phyloP scores from a whole-genome alignment of 2,329 filamentous ascomycete genomes.

The Aspergillus fumigatus region DNA sequence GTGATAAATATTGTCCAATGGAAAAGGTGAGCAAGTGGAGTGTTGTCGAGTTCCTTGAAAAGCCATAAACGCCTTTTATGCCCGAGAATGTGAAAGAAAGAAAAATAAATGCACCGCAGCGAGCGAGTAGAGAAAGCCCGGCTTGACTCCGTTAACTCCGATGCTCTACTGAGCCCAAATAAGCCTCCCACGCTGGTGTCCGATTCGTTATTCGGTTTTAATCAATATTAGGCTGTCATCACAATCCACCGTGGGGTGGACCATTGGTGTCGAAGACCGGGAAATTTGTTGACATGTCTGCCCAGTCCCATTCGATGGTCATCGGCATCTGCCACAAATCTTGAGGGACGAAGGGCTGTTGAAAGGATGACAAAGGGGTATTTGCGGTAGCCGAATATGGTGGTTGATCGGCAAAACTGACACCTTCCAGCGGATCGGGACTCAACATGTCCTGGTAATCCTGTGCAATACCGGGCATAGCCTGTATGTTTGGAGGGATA shows the following conservation, averaged over 20 bases:
- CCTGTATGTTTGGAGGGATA: constrained; percentile 22
- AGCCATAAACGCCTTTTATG: constrained; percentile 7
- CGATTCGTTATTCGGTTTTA: constrained; percentile 8
- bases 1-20: not conserved
- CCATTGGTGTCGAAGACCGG: constrained; percentile 29
- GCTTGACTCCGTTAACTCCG: constrained; percentile 7
- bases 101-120: not conserved
- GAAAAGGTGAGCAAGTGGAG: constrained; percentile 1
- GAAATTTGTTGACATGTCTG: constrained; percentile 40
- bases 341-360: constrained; percentile 84
- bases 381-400: constrained; percentile 26
- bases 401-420: constrained; percentile 29
- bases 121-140: not conserved
- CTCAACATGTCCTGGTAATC: constrained; percentile 37
- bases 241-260: constrained; percentile 21
- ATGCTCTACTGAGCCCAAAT: not conserved
- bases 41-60: not conserved
- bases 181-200: not conserved
- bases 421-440: constrained; percentile 28
- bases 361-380: constrained; percentile 51
- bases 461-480: constrained; percentile 27
- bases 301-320: constrained; percentile 89
- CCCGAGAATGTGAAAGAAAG: not conserved
- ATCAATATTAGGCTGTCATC: constrained; percentile 14
- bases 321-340: constrained; percentile 95